Percentiles rank a stretch among this genome's conserved stretches.
phyloP scores from a whole-genome alignment of 768 basidiomycete species.

The Ephemerocybe angulata region DNA sequence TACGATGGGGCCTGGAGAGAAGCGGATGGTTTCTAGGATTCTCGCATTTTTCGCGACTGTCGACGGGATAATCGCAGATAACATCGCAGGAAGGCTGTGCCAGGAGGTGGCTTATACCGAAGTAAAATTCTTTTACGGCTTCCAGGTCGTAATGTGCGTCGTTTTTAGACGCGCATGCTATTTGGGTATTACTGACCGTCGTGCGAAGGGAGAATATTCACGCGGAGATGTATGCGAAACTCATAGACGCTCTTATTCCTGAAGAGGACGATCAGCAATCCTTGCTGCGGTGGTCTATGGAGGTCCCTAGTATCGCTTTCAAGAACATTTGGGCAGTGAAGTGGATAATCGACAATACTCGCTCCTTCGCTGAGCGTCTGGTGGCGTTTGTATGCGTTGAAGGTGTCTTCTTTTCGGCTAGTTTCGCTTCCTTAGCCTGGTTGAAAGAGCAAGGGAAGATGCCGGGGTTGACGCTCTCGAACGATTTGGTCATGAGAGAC shows the following conservation, averaged over 20 bases:
- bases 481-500: constrained; percentile 80
- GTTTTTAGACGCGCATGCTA: too few species aligned
- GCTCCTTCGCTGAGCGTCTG: not conserved
- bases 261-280: not conserved
- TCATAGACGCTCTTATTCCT: not conserved
- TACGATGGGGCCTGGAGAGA: too few species aligned
- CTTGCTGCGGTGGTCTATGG: not conserved
- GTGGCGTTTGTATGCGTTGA: constrained; percentile 68
- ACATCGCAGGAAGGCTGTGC: not conserved
- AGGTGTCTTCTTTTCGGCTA: constrained; percentile 79
- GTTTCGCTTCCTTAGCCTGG: constrained; percentile 80
- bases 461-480: constrained; percentile 81
- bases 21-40: too few species aligned
- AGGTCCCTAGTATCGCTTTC: not conserved
- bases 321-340: not conserved
- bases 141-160: not conserved
- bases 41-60: not conserved
- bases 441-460: constrained; percentile 79
- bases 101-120: not conserved
- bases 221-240: not conserved
- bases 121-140: not conserved
- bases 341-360: not conserved
- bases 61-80: not conserved
- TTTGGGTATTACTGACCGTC: not conserved
- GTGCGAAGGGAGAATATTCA: not conserved